phyloP scores from a whole-genome alignment of 441 rosid species.

The Eutrema salsugineum region DNA sequence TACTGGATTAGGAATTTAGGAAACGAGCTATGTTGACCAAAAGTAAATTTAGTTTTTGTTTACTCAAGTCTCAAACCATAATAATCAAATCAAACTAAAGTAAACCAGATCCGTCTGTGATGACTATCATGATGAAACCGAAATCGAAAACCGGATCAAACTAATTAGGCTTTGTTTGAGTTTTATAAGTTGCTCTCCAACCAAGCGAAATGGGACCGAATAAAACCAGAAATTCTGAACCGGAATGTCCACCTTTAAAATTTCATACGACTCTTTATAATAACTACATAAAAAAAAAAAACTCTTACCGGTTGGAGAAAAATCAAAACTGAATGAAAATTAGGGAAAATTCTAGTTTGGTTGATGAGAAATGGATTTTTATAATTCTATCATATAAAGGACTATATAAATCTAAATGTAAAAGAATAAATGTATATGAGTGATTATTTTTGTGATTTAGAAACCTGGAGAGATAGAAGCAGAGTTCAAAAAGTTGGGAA shows the following conservation, averaged over 20 bases:
- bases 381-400: neutral
- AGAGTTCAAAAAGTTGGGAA: constrained; percentile 52
- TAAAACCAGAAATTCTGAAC: no score
- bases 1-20: no score
- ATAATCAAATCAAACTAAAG: neutral
- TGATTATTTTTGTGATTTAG: neutral
- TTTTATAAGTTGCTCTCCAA: neutral
- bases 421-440: neutral
- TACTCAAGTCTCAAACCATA: neutral
- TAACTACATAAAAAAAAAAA: no score
- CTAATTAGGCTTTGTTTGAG: neutral
- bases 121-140: neutral
- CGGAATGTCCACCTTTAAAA: no score
- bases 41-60: neutral
- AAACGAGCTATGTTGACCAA: neutral
- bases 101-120: neutral
- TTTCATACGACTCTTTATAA: no score
- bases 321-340: neutral
- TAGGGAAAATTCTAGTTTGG: no score
- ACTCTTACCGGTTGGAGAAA: neutral
- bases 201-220: no score
- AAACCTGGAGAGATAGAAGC: constrained; percentile 62
- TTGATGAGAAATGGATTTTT: neutral
- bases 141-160: neutral
- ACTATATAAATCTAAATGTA: no score